phyloP scores from a whole-genome alignment of 1,284 basidiomycete species.

The Irpex lacteus region DNA sequence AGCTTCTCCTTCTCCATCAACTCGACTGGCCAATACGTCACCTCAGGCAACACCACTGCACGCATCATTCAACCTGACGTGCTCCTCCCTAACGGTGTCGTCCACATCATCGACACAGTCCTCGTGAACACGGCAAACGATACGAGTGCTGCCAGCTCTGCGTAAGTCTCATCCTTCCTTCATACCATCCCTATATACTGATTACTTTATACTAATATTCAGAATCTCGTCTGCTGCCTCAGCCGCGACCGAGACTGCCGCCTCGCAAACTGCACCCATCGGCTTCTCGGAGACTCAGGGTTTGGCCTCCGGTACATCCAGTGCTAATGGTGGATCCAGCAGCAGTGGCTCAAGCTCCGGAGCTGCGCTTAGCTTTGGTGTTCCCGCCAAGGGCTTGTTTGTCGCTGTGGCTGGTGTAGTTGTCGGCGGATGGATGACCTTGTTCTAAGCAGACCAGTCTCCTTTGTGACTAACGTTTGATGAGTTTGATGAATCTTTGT shows the following conservation, averaged over 20 bases:
- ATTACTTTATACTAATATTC: neutral
- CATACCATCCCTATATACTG: neutral
- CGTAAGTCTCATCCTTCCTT: constrained; percentile 36
- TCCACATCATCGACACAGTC: constrained; percentile 68
- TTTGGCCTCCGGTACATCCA: neutral
- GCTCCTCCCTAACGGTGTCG: constrained; percentile 67
- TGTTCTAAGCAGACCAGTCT: no score
- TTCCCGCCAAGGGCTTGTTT: neutral
- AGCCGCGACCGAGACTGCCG: constrained; percentile 17
- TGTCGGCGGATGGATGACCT: constrained; percentile 1
- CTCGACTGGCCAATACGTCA: constrained; percentile 60
- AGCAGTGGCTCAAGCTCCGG: neutral
- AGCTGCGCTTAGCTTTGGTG: neutral
- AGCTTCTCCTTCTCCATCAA: constrained; percentile 53
- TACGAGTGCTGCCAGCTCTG: constrained; percentile 50
- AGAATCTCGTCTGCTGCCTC: constrained; percentile 24
- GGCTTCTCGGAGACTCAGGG: constrained; percentile 17
- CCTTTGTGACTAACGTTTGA: no score
- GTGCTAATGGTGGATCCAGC: neutral
- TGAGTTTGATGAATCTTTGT: no score
- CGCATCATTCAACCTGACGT: constrained; percentile 63
- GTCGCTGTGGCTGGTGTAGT: constrained; percentile 1
- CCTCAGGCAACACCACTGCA: constrained; percentile 50
- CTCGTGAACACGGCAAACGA: constrained; percentile 53
- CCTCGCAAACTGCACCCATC: constrained; percentile 22